phyloP scores from a whole-genome alignment of 225 moss, liverwort and hornwort genomes.

The Asterella californica region DNA sequence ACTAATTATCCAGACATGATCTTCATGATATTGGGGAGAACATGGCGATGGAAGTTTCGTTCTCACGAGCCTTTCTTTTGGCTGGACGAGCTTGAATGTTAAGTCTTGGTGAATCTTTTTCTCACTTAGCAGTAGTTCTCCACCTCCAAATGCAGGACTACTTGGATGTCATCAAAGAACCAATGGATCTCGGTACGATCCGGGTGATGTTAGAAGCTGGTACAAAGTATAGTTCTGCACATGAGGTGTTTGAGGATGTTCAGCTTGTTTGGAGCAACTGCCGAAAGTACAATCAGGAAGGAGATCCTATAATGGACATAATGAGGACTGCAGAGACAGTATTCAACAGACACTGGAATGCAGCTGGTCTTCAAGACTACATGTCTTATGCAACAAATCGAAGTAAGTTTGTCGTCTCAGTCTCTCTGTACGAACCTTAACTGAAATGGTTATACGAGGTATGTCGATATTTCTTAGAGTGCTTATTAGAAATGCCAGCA shows the following conservation, averaged over 20 bases:
- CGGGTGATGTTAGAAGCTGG: slow-evolving; percentile 71
- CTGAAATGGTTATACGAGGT: not conserved
- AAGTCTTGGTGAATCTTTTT: not conserved
- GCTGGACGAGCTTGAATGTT: not conserved
- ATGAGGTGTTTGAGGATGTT: slow-evolving; percentile 70
- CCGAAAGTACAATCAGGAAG: slow-evolving; percentile 78
- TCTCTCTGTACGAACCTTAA: not conserved
- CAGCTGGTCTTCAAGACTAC: slow-evolving; percentile 47
- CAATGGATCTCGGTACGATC: slow-evolving; percentile 94
- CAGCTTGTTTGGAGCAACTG: slow-evolving; percentile 95
- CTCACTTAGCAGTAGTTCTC: not conserved
- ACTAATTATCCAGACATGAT: not conserved
- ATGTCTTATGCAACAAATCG: slow-evolving; percentile 8
- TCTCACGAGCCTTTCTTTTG: not conserved
- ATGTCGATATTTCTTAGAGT: not conserved
- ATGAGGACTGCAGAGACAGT: slow-evolving; percentile 68
- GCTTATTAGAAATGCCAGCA: not conserved
- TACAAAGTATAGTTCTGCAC: slow-evolving; percentile 56
- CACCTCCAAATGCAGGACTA: slow-evolving; percentile 55
- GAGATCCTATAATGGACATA: slow-evolving; percentile 86
- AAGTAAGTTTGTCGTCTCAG: slow-evolving; percentile 4
- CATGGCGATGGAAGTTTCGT: not conserved
- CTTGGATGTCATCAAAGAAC: slow-evolving; percentile 63
- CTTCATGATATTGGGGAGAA: not conserved
- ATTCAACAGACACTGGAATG: slow-evolving; percentile 72